Percentiles rank a stretch among this genome's conserved stretches.
These are phyloP conservation scores for Ceratocystis smalleyi DNA, from an alignment of 2,329 filamentous ascomycete species.

Conservation along the genomic window DNA sequence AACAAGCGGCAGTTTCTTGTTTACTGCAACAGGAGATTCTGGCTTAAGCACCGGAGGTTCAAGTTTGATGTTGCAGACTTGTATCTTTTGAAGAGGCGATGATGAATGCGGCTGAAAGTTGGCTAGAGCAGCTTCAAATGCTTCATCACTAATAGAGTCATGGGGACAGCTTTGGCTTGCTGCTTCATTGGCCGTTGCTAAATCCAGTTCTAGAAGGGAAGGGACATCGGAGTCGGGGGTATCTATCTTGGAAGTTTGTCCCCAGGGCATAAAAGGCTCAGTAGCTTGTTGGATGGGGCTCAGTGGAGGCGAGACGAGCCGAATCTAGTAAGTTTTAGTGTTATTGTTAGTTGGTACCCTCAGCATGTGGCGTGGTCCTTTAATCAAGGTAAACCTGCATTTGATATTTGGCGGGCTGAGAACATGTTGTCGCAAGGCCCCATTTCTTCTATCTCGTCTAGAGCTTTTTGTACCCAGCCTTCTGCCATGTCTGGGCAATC, in stretches of 20 bases:
- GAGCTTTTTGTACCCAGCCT: neutral
- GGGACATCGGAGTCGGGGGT: conserved; percentile 12
- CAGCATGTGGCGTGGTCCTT: neutral
- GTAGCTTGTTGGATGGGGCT: conserved; percentile 1
- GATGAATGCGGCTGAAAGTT: neutral
- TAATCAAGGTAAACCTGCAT: neutral
- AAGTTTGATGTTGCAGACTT: neutral
- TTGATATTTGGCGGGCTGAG: neutral
- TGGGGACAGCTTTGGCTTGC: neutral
- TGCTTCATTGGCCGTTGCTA: conserved; percentile 3
- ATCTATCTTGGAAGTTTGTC: conserved; percentile 6
- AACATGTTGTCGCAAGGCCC: neutral
- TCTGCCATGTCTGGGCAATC: neutral
- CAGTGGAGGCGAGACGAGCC: conserved; percentile 12
- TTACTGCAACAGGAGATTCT: neutral
- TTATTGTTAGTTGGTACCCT: neutral
- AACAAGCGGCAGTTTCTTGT: neutral
- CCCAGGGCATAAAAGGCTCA: conserved; percentile 10
- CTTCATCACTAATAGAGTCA: conserved; percentile 1
- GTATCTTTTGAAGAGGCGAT: neutral
- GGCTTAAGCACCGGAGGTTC: conserved; percentile 9
- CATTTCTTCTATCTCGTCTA: neutral
- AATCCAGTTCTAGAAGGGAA: conserved; percentile 10
- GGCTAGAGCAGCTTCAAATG: conserved; percentile 4
- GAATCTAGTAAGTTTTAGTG: neutral